Evolutionary conservation across 2,329 filamentous ascomycete genomes (phyloP).

Genomic region (Penicillium expansum): DNA sequence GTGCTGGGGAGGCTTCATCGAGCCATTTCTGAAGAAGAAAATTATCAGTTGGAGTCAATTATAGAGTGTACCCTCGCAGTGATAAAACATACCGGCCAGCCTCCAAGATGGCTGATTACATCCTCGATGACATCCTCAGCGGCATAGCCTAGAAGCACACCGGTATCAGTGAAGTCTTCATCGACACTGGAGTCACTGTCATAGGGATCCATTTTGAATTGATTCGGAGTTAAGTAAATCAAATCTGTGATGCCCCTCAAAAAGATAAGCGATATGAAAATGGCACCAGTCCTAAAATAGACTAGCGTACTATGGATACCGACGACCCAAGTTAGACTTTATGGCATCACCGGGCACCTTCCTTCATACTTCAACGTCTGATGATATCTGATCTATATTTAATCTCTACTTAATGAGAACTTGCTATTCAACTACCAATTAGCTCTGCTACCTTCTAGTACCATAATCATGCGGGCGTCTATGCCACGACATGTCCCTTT

Average conservation of each 20-base stretch:
- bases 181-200: conserved; percentile 77
- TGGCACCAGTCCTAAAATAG: not conserved
- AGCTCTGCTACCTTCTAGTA: not conserved
- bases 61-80: not conserved
- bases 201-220: conserved; percentile 65
- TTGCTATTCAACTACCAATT: not conserved
- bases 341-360: not conserved
- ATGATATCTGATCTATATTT: not conserved
- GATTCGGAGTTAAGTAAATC: not conserved
- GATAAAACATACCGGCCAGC: conserved; percentile 66
- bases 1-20: conserved; percentile 66
- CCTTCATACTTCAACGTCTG: not conserved
- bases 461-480: not conserved
- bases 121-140: conserved; percentile 77
- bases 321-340: not conserved
- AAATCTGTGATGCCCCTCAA: conserved; percentile 18
- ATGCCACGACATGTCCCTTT: not conserved
- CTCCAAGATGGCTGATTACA: conserved; percentile 82
- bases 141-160: conserved; percentile 86
- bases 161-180: conserved; percentile 61
- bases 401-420: not conserved
- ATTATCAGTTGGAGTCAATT: conserved; percentile 15
- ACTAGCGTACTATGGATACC: not conserved
- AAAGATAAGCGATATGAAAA: conserved; percentile 28
- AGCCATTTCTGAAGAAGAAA: conserved; percentile 71